These are phyloP conservation scores for Diophrys appendiculata DNA, from an alignment of 73 alveolate genomes.

Conservation along the genomic window DNA sequence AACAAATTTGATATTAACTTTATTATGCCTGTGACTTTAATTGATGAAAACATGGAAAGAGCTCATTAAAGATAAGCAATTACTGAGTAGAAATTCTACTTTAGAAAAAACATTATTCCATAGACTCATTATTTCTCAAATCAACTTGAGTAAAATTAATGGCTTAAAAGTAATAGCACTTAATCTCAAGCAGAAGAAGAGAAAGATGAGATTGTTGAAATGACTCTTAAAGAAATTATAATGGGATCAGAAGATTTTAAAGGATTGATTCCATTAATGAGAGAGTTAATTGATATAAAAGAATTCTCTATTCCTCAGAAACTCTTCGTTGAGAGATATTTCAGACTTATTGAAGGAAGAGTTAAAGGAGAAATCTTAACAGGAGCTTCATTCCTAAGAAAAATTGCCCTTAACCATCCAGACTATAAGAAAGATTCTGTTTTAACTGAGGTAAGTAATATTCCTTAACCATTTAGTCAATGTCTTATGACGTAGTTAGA, in stretches of 20 bases:
- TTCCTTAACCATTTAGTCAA: too few relatives aligned
- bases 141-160: constrained; percentile 1
- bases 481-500: constrained; percentile 53
- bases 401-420: constrained; percentile 81
- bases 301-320: constrained; percentile 34
- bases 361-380: constrained; percentile 87
- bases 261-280: constrained; percentile 59
- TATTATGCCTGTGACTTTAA: constrained; percentile 67
- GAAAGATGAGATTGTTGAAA: constrained; percentile 73
- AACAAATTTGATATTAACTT: constrained; percentile 58
- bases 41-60: constrained; percentile 82
- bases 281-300: constrained; percentile 36
- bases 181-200: constrained; percentile 27
- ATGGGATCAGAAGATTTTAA: constrained; percentile 66
- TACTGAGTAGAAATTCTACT: constrained; percentile 78
- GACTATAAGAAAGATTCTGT: constrained; percentile 83
- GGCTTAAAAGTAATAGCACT: not conserved
- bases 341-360: constrained; percentile 58
- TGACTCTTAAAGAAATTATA: constrained; percentile 76
- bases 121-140: constrained; percentile 2
- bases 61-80: constrained; percentile 80
- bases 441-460: constrained; percentile 52
- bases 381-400: constrained; percentile 89
- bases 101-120: constrained; percentile 71
- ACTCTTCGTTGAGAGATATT: constrained; percentile 41